Evolutionary conservation across 805 yeast species (phyloP).

Genomic region (Candida boleticola): DNA sequence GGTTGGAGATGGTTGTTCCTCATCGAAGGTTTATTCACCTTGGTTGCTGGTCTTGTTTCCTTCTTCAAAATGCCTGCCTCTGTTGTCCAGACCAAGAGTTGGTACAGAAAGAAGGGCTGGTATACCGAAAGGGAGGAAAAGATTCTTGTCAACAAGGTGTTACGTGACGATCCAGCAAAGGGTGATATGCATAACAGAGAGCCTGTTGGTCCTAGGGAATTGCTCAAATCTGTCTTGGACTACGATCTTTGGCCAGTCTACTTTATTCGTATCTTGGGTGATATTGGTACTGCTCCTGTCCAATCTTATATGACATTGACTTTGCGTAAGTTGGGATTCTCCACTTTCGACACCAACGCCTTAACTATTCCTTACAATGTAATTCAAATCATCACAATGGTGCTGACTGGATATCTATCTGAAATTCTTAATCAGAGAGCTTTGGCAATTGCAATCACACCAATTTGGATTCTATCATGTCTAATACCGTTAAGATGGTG

Average conservation of each 20-base stretch:
- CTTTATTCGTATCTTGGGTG: slow-evolving; percentile 18
- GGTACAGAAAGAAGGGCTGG: slow-evolving; percentile 45
- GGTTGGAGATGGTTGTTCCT: slow-evolving; percentile 66
- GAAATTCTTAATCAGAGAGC: slow-evolving; percentile 22
- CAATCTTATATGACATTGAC: slow-evolving; percentile 9
- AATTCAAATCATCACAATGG: slow-evolving; percentile 20
- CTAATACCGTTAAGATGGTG: slow-evolving; percentile 34
- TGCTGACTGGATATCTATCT: slow-evolving; percentile 20
- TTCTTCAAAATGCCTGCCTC: slow-evolving; percentile 49
- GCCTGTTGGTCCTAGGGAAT: slow-evolving; percentile 18
- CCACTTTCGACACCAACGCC: slow-evolving; percentile 49
- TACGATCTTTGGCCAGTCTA: slow-evolving; percentile 29
- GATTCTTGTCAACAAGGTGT: slow-evolving; percentile 27
- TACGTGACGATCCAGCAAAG: slow-evolving; percentile 29
- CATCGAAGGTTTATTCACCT: slow-evolving; percentile 55
- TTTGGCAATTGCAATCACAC: slow-evolving; percentile 17
- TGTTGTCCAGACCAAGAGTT: slow-evolving; percentile 46
- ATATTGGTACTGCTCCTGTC: slow-evolving; percentile 15
- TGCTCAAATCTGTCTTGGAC: slow-evolving; percentile 19
- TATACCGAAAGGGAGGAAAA: slow-evolving; percentile 26
- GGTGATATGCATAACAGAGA: slow-evolving; percentile 32
- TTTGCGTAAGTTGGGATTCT: slow-evolving; percentile 41
- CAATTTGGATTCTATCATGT: slow-evolving; percentile 19
- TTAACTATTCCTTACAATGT: slow-evolving; percentile 50
- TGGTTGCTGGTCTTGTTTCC: slow-evolving; percentile 43